Conservation (phyloP, 345 rosid genomes). For the Crucihimalaya himalaica region DNA sequence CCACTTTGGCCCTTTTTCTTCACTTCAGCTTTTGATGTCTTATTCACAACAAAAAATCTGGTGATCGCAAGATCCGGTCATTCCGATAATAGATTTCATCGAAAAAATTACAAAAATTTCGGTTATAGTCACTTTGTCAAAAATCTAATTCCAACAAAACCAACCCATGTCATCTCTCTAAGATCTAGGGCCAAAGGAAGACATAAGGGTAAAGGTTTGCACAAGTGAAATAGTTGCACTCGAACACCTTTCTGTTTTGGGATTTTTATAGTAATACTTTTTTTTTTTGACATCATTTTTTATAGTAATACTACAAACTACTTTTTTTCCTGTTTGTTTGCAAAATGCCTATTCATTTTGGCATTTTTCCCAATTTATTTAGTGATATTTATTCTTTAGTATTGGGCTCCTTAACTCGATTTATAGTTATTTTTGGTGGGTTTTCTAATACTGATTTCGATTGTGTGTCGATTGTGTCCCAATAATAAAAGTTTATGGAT, state of each 20-base stretch:
- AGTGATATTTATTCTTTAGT: neutral
- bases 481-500: neutral
- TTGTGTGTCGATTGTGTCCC: conserved; percentile 4
- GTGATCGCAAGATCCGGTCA: too few relatives aligned
- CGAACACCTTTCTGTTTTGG: too few relatives aligned
- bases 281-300: too few relatives aligned
- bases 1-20: too few relatives aligned
- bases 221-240: neutral
- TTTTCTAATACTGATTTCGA: neutral
- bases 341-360: neutral
- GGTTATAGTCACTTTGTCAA: too few relatives aligned
- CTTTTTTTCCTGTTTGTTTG: neutral
- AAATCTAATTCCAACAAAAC: too few relatives aligned
- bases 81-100: too few relatives aligned
- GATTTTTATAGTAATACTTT: neutral
- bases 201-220: neutral
- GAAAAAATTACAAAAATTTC: too few relatives aligned
- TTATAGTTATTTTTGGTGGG: neutral
- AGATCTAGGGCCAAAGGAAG: neutral
- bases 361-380: neutral
- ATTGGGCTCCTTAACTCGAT: neutral
- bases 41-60: too few relatives aligned
- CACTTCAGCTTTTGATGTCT: too few relatives aligned
- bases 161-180: neutral
- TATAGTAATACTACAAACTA: neutral